Conservation (phyloP, 305 asterid species). For the Lippia alba region DNA sequence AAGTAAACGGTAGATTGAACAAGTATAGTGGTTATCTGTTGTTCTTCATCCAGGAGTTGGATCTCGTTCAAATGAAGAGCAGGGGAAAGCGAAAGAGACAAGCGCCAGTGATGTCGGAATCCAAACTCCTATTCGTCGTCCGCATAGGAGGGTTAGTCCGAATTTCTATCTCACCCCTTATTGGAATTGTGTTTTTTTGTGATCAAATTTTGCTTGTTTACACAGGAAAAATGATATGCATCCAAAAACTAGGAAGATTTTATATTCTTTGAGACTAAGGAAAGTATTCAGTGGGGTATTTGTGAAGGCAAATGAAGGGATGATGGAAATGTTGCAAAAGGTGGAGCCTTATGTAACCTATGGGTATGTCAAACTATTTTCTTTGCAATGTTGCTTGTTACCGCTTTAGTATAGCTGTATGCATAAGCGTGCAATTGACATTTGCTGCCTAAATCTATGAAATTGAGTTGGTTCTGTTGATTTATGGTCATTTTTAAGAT, state of each 20-base stretch:
- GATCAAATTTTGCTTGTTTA: slow-evolving; percentile 11
- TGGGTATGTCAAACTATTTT: slow-evolving; percentile 63
- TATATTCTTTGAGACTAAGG: slow-evolving; percentile 78
- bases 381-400: neutral
- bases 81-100: slow-evolving; percentile 63
- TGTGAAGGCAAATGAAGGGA: slow-evolving; percentile 63
- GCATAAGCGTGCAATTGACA: slow-evolving; percentile 1
- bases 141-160: slow-evolving; percentile 85
- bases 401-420: neutral
- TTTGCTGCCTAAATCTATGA: neutral
- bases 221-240: slow-evolving; percentile 88
- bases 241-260: slow-evolving; percentile 65
- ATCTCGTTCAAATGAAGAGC: slow-evolving; percentile 77
- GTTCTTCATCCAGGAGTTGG: slow-evolving; percentile 68
- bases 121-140: slow-evolving; percentile 73
- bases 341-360: slow-evolving; percentile 93
- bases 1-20: slow-evolving; percentile 1
- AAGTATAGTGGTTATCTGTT: neutral
- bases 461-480: slow-evolving; percentile 2
- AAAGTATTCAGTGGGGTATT: slow-evolving; percentile 76
- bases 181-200: neutral
- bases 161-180: neutral
- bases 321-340: slow-evolving; percentile 65
- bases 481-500: neutral
- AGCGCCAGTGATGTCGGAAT: slow-evolving; percentile 45